phyloP scores from a whole-genome alignment of 2,329 filamentous ascomycete species.

The Chalaropsis thielavioides region DNA sequence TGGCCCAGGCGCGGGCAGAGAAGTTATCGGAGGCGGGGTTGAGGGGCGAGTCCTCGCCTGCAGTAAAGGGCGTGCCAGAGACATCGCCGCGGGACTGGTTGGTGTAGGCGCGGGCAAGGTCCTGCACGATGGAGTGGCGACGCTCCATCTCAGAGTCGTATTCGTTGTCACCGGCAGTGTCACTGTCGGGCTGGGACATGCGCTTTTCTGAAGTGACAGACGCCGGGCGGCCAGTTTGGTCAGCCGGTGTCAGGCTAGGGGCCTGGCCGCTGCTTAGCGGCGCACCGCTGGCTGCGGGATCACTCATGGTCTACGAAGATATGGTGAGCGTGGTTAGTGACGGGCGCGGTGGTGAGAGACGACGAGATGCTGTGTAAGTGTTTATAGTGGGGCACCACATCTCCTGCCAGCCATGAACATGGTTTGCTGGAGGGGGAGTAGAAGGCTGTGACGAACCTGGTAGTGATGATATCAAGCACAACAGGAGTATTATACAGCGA shows the following conservation, averaged over 20 bases:
- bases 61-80: constrained; percentile 37
- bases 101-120: constrained; percentile 42
- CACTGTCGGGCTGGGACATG: constrained; percentile 13
- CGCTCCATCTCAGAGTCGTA: constrained; percentile 34
- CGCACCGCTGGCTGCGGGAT: constrained; percentile 9
- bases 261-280: constrained; percentile 2
- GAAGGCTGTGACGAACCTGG: not conserved
- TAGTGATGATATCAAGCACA: not conserved
- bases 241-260: not conserved
- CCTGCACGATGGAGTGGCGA: constrained; percentile 38
- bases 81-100: constrained; percentile 29
- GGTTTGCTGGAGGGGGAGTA: not conserved
- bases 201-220: constrained; percentile 14
- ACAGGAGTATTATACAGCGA: not conserved
- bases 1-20: constrained; percentile 43
- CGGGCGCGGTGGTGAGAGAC: not conserved
- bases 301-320: constrained; percentile 3
- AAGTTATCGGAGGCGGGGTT: constrained; percentile 41
- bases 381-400: not conserved
- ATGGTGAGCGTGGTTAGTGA: no score
- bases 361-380: not conserved
- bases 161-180: constrained; percentile 25
- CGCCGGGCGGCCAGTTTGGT: constrained; percentile 2
- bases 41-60: constrained; percentile 34
- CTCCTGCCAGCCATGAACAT: no score